Percentiles rank a stretch among this genome's conserved stretches.
These are phyloP conservation scores for Backusella parvicylindrica DNA, from an alignment of 192 early-diverging fungal species.

Conservation along the genomic window DNA sequence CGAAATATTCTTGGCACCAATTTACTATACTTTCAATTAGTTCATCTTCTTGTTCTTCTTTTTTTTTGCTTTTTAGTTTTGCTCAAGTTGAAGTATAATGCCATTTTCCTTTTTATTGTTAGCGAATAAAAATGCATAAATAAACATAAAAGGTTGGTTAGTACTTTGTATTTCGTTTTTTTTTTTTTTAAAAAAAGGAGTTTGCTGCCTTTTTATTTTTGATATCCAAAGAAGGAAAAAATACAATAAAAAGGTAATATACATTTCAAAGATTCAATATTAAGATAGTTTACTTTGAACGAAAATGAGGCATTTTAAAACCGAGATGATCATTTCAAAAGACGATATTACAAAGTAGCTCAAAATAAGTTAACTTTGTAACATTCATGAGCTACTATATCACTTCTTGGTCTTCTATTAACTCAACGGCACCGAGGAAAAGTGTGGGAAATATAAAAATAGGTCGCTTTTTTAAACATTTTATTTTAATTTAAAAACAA, in stretches of 20 bases:
- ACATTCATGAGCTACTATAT: not conserved
- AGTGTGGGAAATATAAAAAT: not conserved
- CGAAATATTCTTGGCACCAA: not conserved
- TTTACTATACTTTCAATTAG: not conserved
- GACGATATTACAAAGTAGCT: not conserved
- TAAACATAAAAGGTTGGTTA: not conserved
- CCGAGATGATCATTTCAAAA: not conserved
- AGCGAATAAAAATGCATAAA: not conserved
- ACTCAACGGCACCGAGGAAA: not conserved
- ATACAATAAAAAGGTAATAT: not conserved
- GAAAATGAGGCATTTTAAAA: no score
- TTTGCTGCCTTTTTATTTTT: not conserved
- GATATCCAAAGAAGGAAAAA: not conserved
- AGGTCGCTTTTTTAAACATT: not conserved
- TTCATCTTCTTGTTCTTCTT: no score
- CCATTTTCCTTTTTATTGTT: not conserved
- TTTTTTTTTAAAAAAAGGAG: not conserved
- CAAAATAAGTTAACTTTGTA: not conserved
- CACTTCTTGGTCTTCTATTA: not conserved
- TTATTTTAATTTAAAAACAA: not conserved
- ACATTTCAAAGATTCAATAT: no score
- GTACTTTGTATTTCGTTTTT: no score
- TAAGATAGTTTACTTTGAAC: no score
- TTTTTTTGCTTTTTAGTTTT: not conserved
- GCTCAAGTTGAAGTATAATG: not conserved